Evolutionary conservation across 1,284 basidiomycete genomes (phyloP).

Genomic region (Peniophora sp.): DNA sequence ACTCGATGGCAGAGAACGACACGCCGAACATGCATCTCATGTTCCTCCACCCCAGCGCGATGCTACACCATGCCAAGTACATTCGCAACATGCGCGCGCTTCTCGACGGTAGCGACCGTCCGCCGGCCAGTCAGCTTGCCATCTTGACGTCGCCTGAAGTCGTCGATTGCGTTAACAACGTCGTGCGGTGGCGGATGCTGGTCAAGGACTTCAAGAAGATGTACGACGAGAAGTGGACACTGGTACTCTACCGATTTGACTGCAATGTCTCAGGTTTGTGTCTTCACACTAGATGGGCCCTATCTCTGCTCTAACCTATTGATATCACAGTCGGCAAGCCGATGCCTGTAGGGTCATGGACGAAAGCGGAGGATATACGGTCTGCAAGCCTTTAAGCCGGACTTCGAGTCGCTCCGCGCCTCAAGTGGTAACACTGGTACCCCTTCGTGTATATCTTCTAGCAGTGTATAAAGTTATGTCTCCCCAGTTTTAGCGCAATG

Average conservation of each 20-base stretch:
- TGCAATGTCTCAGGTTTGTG: background rate
- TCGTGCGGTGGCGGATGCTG: slow-evolving; percentile 20
- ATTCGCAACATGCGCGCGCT: slow-evolving; percentile 7
- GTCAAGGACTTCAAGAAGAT: slow-evolving; percentile 12
- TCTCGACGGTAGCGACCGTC: slow-evolving; percentile 8
- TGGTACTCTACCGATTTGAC: slow-evolving; percentile 14
- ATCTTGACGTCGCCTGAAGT: slow-evolving; percentile 14
- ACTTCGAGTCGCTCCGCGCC: too few relatives aligned
- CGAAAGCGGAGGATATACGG: background rate
- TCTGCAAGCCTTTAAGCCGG: background rate
- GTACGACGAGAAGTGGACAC: slow-evolving; percentile 16
- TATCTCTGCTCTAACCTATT: background rate
- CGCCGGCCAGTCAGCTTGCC: slow-evolving; percentile 11
- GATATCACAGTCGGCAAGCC: background rate
- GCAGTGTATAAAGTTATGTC: too few relatives aligned
- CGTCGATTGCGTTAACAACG: slow-evolving; percentile 12
- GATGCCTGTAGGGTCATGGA: background rate
- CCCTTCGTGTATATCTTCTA: too few relatives aligned
- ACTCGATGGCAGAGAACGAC: background rate
- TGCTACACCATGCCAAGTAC: slow-evolving; percentile 5
- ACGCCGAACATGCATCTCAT: background rate
- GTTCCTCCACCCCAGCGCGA: slow-evolving; percentile 2
- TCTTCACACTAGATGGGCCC: background rate
- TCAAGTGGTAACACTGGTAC: too few relatives aligned
- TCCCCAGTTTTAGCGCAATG: too few relatives aligned